Percentiles rank a stretch among this genome's conserved stretches.
phyloP scores from a whole-genome alignment of 2,329 filamentous ascomycete genomes.

The Hymenoscyphus salicellus region DNA sequence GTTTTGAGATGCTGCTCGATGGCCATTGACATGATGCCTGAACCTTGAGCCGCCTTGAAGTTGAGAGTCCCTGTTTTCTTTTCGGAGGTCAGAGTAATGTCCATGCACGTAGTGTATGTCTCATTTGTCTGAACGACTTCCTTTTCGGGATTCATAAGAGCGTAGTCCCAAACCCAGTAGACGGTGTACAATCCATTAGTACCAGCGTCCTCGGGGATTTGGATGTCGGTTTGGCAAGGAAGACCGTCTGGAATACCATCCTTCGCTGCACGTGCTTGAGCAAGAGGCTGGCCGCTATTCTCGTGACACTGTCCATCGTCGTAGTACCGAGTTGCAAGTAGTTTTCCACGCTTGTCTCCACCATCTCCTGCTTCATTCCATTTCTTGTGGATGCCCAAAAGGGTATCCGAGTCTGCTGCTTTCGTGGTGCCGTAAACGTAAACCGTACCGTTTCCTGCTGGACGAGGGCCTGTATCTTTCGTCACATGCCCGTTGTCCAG shows the following conservation, averaged over 20 bases:
- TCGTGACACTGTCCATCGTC: conserved; percentile 93
- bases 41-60: background rate
- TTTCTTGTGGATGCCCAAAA: conserved; percentile 62
- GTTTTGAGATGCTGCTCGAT: conserved; percentile 13
- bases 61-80: conserved; percentile 7
- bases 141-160: conserved; percentile 49
- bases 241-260: conserved; percentile 49
- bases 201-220: conserved; percentile 65
- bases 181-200: conserved; percentile 68
- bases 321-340: conserved; percentile 75
- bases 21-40: conserved; percentile 5
- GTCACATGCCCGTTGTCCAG: conserved; percentile 77
- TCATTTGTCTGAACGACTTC: conserved; percentile 50
- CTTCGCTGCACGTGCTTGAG: conserved; percentile 53
- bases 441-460: conserved; percentile 64
- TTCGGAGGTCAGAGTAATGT: conserved; percentile 41
- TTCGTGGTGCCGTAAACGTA: conserved; percentile 70
- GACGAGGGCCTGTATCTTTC: conserved; percentile 33
- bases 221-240: conserved; percentile 78
- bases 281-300: conserved; percentile 59
- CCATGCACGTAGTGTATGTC: conserved; percentile 58
- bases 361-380: conserved; percentile 82
- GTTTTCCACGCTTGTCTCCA: conserved; percentile 71
- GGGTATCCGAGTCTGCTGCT: conserved; percentile 52
- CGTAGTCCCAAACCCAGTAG: conserved; percentile 98